Base-by-base conservation (phyloP, 1,139 yeast species). In the Blastobotrys apis region DNA sequence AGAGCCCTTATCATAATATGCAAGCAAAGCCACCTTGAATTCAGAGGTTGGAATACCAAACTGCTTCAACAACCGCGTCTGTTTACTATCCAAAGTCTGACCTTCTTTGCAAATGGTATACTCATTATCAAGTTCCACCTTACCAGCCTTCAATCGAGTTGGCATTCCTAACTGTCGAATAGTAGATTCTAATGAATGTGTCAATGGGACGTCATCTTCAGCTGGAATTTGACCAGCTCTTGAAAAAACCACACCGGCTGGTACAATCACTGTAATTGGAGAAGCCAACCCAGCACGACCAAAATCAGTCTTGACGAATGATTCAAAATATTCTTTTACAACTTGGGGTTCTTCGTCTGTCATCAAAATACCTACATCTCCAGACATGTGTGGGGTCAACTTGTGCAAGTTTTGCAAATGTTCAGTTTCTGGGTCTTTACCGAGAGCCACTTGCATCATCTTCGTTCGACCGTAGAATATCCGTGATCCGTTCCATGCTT, bases 121-220 rank as follows among this genome's bases (percentile, higher is more conserved):
- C 42, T 94, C 94, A 53, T 80, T 79, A 30, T 77, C 79, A 44
- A 92, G 69, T 44, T 78, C 73, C 52, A 92, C 83, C 65, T 90
- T 90, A 63, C 99, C 99, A 39, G 81, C 75, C 65, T 84, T 85
- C 56, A 92, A 84, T 61, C 79, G 83, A 6, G 97, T 90, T 53
- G 98, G 97, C 58, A 94, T 80, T 62, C 92, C 92, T 56, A 80
- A 80, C 62, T 84, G 84, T 72, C 98, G 81, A 59, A 92, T 68
- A 35, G 95, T 86, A 57, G 88, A 87, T 69, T 92, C 98, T 68
- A 94, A 74, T 4, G 97, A 87, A 64, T 92, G 98, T 10, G 94
- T 83, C 86, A 92, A 80, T 56, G 97, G 96, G 17, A 92, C 92
- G 65, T 92, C 99, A 56, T 92, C 97, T 63, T 88, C 97, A 22